Base-by-base conservation (phyloP, 2,329 filamentous ascomycete species). In the Oidium heveae region DNA sequence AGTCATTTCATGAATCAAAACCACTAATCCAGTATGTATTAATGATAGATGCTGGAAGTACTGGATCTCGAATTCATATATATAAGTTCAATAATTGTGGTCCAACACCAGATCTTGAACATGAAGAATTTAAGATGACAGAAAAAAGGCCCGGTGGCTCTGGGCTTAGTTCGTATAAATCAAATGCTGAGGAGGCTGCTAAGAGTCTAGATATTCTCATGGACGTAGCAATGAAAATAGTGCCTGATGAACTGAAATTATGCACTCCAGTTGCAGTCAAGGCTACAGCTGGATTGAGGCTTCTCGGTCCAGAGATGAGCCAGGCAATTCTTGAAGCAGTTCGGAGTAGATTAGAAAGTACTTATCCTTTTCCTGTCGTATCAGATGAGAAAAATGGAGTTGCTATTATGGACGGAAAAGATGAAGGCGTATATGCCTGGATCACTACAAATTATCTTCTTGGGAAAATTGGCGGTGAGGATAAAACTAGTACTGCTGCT, bases 1-100 rank as follows among this genome's bases (percentile, higher is more conserved):
- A 81, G 66, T 86, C 91, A 44, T 81, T 76, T 70, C 86, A 86
- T 62, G 80, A 84, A 64, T 82, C 86, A 60, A 96, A 95, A 71
- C 89, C 91, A 52, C 78, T 98, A 60, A 82, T 95, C 58, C 91
- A 98, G 67, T 98, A 96, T 71, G 93, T 91, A 58, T 77, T 96
- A 64, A 98, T 98, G 91, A 86, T 98, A 64, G 91, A 98, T 69
- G 91, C 91, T 51, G 91, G 91, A 62, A 96, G 88, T 72, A 96
- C 91, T 55, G 91, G 91, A 57, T 96, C 91, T 57, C 84, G 91
- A 62, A 95, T 98, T 66, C 93, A 98, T 71, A 87, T 96, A 57
- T 98, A 95, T 75, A 85, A 87, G 66, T 98, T 96, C 77, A 96
- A 96, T 74, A 96, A 96, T 72, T 98, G 89, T 71, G 91, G 88